phyloP scores from a whole-genome alignment of 495 filamentous ascomycete genomes.

The Penicillium soppii region DNA sequence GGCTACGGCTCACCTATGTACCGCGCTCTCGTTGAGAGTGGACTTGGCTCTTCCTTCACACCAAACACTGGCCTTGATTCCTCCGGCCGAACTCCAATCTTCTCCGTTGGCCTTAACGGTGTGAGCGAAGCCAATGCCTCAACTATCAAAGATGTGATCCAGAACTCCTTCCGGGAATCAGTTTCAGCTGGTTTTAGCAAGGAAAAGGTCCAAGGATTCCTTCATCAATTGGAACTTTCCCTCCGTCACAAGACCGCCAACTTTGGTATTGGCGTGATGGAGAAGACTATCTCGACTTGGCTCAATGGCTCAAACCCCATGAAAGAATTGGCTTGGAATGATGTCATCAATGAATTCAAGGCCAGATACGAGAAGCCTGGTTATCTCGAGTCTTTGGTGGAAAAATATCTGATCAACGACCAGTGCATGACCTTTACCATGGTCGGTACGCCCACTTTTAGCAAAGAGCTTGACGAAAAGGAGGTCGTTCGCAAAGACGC shows the following conservation, averaged over 20 bases:
- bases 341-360: slow-evolving; percentile 80
- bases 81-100: slow-evolving; percentile 72
- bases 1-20: slow-evolving; percentile 96
- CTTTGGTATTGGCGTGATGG: slow-evolving; percentile 89
- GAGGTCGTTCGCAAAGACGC: slow-evolving; percentile 66
- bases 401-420: slow-evolving; percentile 88
- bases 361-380: slow-evolving; percentile 62
- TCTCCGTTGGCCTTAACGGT: slow-evolving; percentile 87
- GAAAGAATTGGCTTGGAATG: slow-evolving; percentile 84
- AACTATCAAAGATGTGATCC: slow-evolving; percentile 70
- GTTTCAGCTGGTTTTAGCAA: slow-evolving; percentile 76
- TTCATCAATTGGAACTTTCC: slow-evolving; percentile 87
- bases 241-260: slow-evolving; percentile 93
- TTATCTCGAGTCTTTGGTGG: slow-evolving; percentile 81
- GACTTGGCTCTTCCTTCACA: slow-evolving; percentile 87
- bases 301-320: slow-evolving; percentile 95
- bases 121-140: slow-evolving; percentile 75
- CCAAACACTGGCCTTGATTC: slow-evolving; percentile 90
- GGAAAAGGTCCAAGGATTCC: slow-evolving; percentile 85
- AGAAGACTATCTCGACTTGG: slow-evolving; percentile 84
- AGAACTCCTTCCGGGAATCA: slow-evolving; percentile 63
- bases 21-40: slow-evolving; percentile 83
- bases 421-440: slow-evolving; percentile 90
- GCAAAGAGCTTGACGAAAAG: slow-evolving; percentile 70
- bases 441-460: slow-evolving; percentile 76